Conservation (phyloP, 441 rosid species). For the Gossypium schwendimanii region DNA sequence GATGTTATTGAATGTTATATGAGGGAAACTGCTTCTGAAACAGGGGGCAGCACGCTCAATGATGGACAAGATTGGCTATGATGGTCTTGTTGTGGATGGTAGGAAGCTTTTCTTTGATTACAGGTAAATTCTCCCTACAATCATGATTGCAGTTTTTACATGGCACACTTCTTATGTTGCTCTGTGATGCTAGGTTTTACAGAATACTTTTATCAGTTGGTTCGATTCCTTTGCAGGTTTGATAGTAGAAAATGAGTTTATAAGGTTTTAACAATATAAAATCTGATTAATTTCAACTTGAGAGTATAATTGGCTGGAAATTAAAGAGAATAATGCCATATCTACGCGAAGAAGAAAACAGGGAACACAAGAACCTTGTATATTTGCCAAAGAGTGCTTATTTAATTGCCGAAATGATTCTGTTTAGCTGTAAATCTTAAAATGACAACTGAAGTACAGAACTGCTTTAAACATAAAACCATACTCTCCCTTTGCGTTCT, state of each 20-base stretch:
- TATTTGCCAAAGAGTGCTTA: neutral
- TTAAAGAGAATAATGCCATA: neutral
- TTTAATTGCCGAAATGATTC: neutral
- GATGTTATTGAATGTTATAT: slow-evolving; percentile 8
- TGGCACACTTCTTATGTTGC: neutral
- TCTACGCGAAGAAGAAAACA: neutral
- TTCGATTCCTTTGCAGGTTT: neutral
- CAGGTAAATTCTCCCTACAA: slow-evolving; percentile 37
- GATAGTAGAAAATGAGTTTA: neutral
- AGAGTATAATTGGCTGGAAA: neutral
- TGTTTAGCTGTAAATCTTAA: neutral
- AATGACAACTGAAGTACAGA: neutral
- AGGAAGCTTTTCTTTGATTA: slow-evolving; percentile 75
- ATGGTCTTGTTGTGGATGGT: slow-evolving; percentile 75
- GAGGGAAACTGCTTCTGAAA: slow-evolving; percentile 15
- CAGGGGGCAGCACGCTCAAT: slow-evolving; percentile 80
- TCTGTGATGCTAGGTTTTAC: neutral
- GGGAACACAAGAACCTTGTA: neutral
- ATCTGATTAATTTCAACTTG: neutral
- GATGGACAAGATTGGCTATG: slow-evolving; percentile 81
- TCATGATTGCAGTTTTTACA: slow-evolving; percentile 9
- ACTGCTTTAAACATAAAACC: neutral
- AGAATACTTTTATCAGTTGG: neutral
- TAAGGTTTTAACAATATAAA: neutral
- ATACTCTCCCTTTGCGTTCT: neutral